Percentiles rank a stretch among this genome's conserved stretches.
Conservation (phyloP, 345 rosid species). For the Citrus glauca region DNA sequence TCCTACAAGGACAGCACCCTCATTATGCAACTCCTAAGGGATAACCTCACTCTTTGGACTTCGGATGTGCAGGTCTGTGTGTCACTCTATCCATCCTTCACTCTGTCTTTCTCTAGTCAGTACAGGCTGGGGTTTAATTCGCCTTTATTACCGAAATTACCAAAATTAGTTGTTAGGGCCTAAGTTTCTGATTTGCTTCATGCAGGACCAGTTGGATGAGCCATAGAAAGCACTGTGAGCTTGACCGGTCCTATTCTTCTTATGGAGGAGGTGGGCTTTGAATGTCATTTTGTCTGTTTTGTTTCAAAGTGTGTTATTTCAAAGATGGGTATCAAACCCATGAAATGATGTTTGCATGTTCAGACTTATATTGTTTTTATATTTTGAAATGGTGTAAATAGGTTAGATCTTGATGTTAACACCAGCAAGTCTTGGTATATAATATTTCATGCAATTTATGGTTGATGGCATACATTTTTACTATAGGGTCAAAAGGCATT, state of each 20-base stretch:
- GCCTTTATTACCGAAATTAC: background rate
- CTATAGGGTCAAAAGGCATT: background rate
- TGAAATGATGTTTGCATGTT: slow-evolving; percentile 16
- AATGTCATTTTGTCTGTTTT: slow-evolving; percentile 45
- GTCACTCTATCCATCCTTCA: background rate
- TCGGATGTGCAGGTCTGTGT: slow-evolving; percentile 79
- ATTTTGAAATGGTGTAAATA: slow-evolving; percentile 15
- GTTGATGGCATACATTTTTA: background rate
- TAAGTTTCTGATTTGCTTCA: background rate
- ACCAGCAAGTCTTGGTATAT: background rate
- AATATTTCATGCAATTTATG: background rate
- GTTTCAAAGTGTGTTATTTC: slow-evolving; percentile 28
- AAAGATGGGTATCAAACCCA: slow-evolving; percentile 8
- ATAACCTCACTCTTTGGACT: slow-evolving; percentile 97
- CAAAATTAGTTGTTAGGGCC: background rate
- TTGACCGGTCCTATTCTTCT: slow-evolving; percentile 37
- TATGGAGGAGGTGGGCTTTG: slow-evolving; percentile 64
- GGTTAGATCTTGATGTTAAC: slow-evolving; percentile 11
- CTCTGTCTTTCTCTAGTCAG: background rate
- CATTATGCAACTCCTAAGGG: slow-evolving; percentile 92
- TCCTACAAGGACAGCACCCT: slow-evolving; percentile 99
- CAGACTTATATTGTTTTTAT: slow-evolving; percentile 12
- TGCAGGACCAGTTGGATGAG: slow-evolving; percentile 83
- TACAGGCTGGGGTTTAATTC: background rate
- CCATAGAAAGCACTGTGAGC: slow-evolving; percentile 33